phyloP scores from a whole-genome alignment of 169 alveolate genomes.

The Plasmodium coatneyi region DNA sequence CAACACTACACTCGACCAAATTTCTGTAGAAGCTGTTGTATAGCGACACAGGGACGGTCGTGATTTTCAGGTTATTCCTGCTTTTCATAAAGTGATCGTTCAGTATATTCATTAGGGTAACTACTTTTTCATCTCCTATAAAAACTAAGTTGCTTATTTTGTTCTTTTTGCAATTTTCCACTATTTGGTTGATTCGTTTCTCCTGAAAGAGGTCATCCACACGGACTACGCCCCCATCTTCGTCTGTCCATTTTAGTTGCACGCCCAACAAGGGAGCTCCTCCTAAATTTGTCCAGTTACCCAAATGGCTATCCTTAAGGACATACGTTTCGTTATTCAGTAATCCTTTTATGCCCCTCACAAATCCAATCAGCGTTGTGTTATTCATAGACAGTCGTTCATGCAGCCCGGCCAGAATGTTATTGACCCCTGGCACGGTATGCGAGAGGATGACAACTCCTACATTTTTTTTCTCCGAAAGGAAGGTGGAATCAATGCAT shows the following conservation, averaged over 20 bases:
- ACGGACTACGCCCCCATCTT: not conserved
- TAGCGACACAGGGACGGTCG: slow-evolving; percentile 30
- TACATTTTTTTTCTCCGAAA: not conserved
- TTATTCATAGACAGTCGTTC: slow-evolving; percentile 39
- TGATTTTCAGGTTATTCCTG: slow-evolving; percentile 1
- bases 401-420: slow-evolving; percentile 34
- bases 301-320: slow-evolving; percentile 33
- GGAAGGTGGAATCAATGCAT: not conserved
- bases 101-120: slow-evolving; percentile 31
- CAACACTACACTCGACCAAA: slow-evolving; percentile 41
- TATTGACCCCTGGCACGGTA: slow-evolving; percentile 24
- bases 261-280: slow-evolving; percentile 37
- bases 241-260: not conserved
- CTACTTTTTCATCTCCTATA: slow-evolving; percentile 59
- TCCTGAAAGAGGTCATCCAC: slow-evolving; percentile 6
- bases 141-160: slow-evolving; percentile 25
- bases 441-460: slow-evolving; percentile 50
- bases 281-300: slow-evolving; percentile 8
- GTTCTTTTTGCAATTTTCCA: slow-evolving; percentile 9
- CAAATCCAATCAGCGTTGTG: slow-evolving; percentile 9
- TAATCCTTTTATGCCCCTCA: slow-evolving; percentile 32
- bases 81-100: slow-evolving; percentile 37
- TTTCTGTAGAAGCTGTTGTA: slow-evolving; percentile 38
- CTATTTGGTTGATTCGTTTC: not conserved
- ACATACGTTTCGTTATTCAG: slow-evolving; percentile 22